phyloP scores from a whole-genome alignment of 768 basidiomycete species.

The Leccinellum luteum region DNA sequence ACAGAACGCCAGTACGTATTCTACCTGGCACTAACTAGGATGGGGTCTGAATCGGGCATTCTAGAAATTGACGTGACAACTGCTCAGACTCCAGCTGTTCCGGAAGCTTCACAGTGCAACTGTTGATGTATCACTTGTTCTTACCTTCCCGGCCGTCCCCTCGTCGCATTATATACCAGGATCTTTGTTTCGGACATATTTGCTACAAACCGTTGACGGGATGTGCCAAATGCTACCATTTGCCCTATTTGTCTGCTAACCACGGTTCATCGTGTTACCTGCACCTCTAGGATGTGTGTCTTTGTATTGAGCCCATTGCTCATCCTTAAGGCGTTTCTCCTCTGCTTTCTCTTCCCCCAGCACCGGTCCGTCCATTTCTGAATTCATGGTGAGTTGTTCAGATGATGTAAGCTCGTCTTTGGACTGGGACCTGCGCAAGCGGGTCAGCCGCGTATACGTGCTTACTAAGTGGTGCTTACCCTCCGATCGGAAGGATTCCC shows the following conservation, averaged over 20 bases:
- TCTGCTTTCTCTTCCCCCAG: constrained; percentile 69
- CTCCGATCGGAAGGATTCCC: constrained; percentile 84
- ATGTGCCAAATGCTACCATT: constrained; percentile 7
- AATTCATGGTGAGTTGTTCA: constrained; percentile 73
- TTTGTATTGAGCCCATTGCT: constrained; percentile 88
- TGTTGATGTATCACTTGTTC: constrained; percentile 48
- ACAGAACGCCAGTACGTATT: constrained; percentile 46
- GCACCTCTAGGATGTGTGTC: constrained; percentile 85
- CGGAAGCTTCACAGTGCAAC: constrained; percentile 84
- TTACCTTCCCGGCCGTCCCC: constrained; percentile 1
- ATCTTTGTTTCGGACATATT: constrained; percentile 27
- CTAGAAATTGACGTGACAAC: constrained; percentile 92
- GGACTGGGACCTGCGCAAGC: constrained; percentile 55
- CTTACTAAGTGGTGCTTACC: constrained; percentile 48
- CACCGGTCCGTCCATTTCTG: constrained; percentile 80
- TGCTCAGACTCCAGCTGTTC: constrained; percentile 61
- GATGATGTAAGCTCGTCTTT: constrained; percentile 65
- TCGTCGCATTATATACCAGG: constrained; percentile 26
- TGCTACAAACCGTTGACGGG: constrained; percentile 10
- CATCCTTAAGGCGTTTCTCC: constrained; percentile 78
- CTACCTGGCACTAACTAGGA: neutral
- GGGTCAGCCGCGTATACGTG: constrained; percentile 4
- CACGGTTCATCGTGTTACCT: constrained; percentile 97
- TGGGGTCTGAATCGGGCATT: constrained; percentile 1
- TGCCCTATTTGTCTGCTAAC: constrained; percentile 31